These are phyloP conservation scores for Cadophora sp. DNA, from an alignment of 2,329 filamentous ascomycete species.

Conservation along the genomic window DNA sequence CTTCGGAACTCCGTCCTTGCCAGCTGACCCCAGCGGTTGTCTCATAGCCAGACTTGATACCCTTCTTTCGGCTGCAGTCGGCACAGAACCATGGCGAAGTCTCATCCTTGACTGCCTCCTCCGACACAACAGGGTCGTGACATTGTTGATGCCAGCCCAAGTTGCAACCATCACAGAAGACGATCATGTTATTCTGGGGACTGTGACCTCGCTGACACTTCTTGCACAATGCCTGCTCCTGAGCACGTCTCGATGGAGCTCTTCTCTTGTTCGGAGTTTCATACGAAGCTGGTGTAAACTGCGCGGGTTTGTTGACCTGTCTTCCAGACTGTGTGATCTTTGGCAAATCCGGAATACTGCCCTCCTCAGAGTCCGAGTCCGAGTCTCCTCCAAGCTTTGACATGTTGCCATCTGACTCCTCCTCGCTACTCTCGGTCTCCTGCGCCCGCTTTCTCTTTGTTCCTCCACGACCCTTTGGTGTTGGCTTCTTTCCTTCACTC, in stretches of 20 bases:
- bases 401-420: conserved; percentile 43
- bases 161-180: conserved; percentile 86
- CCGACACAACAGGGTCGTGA: conserved; percentile 77
- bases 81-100: conserved; percentile 76
- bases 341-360: conserved; percentile 57
- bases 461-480: conserved; percentile 34
- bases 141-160: conserved; percentile 82
- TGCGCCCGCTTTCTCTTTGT: conserved; percentile 44
- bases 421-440: conserved; percentile 40
- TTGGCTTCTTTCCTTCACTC: conserved; percentile 33
- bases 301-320: conserved; percentile 70
- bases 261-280: conserved; percentile 50
- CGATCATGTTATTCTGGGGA: conserved; percentile 77
- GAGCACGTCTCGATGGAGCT: conserved; percentile 61
- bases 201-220: conserved; percentile 76
- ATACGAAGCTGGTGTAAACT: conserved; percentile 65
- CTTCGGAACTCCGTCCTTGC: conserved; percentile 47
- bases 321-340: conserved; percentile 80
- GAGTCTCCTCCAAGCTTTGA: conserved; percentile 47
- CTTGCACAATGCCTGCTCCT: conserved; percentile 69
- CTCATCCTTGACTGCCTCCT: conserved; percentile 70
- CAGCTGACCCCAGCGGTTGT: conserved; percentile 40
- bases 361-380: conserved; percentile 47
- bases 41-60: conserved; percentile 49
- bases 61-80: conserved; percentile 61